Conservation (phyloP, 2,329 filamentous ascomycete species). For the Aspergillus fijiensis region DNA sequence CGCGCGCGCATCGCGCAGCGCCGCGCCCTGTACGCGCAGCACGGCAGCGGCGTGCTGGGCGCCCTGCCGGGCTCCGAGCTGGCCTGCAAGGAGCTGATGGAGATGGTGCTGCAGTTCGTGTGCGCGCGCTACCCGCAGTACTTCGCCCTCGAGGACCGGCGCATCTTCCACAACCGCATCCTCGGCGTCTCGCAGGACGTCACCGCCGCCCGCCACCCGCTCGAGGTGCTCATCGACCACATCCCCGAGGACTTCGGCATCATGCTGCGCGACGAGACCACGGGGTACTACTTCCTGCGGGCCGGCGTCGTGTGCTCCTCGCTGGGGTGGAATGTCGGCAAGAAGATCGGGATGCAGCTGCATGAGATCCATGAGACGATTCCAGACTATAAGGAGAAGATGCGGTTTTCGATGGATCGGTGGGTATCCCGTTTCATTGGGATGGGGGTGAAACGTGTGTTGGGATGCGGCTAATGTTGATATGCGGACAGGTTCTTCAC, state of each 20-base stretch:
- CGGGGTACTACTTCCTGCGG: conserved; percentile 71
- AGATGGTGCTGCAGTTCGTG: conserved; percentile 79
- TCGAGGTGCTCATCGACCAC: conserved; percentile 71
- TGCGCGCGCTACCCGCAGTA: conserved; percentile 73
- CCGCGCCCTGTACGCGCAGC: conserved; percentile 60
- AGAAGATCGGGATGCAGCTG: conserved; percentile 70
- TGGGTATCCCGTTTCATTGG: conserved; percentile 38
- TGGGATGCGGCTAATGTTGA: neutral
- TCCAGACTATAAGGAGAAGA: conserved; percentile 83
- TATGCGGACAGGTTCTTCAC: conserved; percentile 65
- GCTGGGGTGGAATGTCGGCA: conserved; percentile 74
- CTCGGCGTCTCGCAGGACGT: conserved; percentile 63
- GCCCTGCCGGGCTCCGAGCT: conserved; percentile 72
- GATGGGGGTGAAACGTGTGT: too few relatives aligned
- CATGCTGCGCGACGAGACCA: conserved; percentile 67
- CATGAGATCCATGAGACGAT: conserved; percentile 71
- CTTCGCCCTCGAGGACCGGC: conserved; percentile 61
- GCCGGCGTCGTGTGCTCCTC: conserved; percentile 77
- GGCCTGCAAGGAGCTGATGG: conserved; percentile 82
- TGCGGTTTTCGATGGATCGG: conserved; percentile 84
- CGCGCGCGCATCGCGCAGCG: conserved; percentile 66
- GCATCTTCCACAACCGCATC: conserved; percentile 67
- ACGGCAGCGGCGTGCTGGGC: conserved; percentile 65
- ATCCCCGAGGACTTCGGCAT: conserved; percentile 83
- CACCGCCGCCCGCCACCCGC: conserved; percentile 57